Percentiles rank a stretch among this genome's conserved stretches.
These are phyloP conservation scores for Lipomyces spencermartinsiae DNA, from an alignment of 805 yeast species.

Conservation along the genomic window DNA sequence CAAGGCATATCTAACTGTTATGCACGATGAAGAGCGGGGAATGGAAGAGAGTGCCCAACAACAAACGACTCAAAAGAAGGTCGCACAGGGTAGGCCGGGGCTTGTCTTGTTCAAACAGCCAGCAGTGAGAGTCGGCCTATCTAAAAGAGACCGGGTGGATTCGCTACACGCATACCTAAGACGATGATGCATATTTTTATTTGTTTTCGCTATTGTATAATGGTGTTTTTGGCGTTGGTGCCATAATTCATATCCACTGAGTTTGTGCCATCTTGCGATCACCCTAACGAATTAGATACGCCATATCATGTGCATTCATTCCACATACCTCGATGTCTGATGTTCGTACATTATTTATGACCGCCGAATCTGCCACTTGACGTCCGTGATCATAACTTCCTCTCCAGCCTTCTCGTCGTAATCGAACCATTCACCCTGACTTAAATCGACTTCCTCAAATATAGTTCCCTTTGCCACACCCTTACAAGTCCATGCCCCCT, in stretches of 20 bases:
- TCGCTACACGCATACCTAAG: constrained; percentile 35
- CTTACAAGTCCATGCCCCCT: constrained; percentile 63
- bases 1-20: neutral
- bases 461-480: constrained; percentile 59
- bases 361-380: constrained; percentile 64
- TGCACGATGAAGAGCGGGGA: neutral
- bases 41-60: neutral
- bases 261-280: neutral
- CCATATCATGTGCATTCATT: neutral
- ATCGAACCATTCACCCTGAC: constrained; percentile 91
- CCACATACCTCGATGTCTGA: constrained; percentile 27
- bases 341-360: constrained; percentile 21
- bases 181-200: constrained; percentile 6
- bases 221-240: neutral
- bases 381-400: constrained; percentile 82
- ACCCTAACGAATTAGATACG: neutral
- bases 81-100: neutral
- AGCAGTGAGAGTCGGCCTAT: constrained; percentile 33
- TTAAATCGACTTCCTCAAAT: constrained; percentile 71
- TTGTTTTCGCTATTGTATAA: neutral
- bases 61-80: neutral
- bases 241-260: neutral
- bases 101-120: constrained; percentile 22
- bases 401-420: constrained; percentile 83
- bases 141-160: constrained; percentile 33